Evolutionary conservation across 1,139 yeast genomes (phyloP), one percentile per base, ranked within the genome.

Genomic region (Lodderomyces pseudojiufengensis): DNA sequence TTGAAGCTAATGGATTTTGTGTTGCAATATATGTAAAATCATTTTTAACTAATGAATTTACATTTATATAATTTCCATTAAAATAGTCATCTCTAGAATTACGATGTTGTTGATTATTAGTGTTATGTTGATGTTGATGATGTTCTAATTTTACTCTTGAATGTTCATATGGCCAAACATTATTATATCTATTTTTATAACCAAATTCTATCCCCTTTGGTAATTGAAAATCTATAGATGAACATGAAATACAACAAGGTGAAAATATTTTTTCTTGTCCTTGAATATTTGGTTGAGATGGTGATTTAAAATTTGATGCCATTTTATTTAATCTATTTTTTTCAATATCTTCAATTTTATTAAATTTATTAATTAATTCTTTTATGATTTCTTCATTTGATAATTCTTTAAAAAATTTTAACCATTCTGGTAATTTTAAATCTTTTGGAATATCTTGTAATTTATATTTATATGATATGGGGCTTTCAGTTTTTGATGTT

Each of bases 201-300:
- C 74, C 74, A 43, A 57, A 64, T 39, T 69, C 75, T 28, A 69
- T 59, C 1, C 75, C 75, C 37, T 78, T 76, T 1, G 84, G 80
- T 21, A 80, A 64, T 24, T 69, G 57, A 45, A 75, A 76, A 36
- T 57, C 46, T 32, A 63, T 68, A 3, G 52, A 51, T 41, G 69
- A 72, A 51, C 76, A 70, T 21, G 58, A 56, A 1, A 70, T 70
- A 45, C 77, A 71, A 32, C 68, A 59, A 2, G 76, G 76, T 1
- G 76, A 58, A 39, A 72, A 73, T 38, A 64, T 62, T 32, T 57
- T 53, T 42, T 23, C 43, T 37, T 14, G 33, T 25, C 9, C 27
- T 13, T 16, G 31, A 47, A 55, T 38, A 27, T 45, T 51, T 32
- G 26, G 13, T 13, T 16, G 9, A 8, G 28, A 15, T 20, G 35